Percentiles rank a stretch among this genome's conserved stretches.
phyloP scores from a whole-genome alignment of 2,329 filamentous ascomycete genomes.

The Fusarium musae region DNA sequence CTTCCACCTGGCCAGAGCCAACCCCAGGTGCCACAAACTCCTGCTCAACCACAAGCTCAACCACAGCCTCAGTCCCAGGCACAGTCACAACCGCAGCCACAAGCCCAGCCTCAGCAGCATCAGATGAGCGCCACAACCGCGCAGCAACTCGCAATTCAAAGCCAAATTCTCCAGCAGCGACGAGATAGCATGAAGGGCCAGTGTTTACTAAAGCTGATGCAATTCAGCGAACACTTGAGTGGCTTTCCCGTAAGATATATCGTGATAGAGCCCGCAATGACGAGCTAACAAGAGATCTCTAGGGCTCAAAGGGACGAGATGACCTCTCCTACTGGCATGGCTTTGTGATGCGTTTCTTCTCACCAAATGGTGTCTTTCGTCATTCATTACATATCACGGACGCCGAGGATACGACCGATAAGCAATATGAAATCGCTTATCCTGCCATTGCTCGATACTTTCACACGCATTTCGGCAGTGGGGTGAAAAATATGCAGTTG shows the following conservation, averaged over 20 bases:
- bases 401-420: slow-evolving; percentile 70
- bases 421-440: slow-evolving; percentile 87
- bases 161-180: slow-evolving; percentile 56
- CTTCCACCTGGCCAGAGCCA: slow-evolving; percentile 50
- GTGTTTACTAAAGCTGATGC: slow-evolving; percentile 68
- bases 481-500: slow-evolving; percentile 86
- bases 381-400: slow-evolving; percentile 71
- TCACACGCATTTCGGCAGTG: slow-evolving; percentile 87
- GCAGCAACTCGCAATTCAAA: slow-evolving; percentile 52
- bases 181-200: slow-evolving; percentile 65
- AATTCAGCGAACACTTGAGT: slow-evolving; percentile 71
- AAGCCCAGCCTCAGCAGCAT: slow-evolving; percentile 45
- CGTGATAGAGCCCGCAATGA: background rate
- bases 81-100: slow-evolving; percentile 46
- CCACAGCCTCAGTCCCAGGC: slow-evolving; percentile 51
- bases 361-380: slow-evolving; percentile 78
- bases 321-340: slow-evolving; percentile 81
- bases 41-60: slow-evolving; percentile 51
- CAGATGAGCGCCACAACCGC: slow-evolving; percentile 48
- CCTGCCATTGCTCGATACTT: slow-evolving; percentile 90
- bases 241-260: slow-evolving; percentile 60
- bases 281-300: slow-evolving; percentile 10
- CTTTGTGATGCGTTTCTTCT: slow-evolving; percentile 87
- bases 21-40: slow-evolving; percentile 49
- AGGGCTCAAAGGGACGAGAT: slow-evolving; percentile 70